phyloP scores from a whole-genome alignment of 768 basidiomycete genomes.

The Boletus fagicola region DNA sequence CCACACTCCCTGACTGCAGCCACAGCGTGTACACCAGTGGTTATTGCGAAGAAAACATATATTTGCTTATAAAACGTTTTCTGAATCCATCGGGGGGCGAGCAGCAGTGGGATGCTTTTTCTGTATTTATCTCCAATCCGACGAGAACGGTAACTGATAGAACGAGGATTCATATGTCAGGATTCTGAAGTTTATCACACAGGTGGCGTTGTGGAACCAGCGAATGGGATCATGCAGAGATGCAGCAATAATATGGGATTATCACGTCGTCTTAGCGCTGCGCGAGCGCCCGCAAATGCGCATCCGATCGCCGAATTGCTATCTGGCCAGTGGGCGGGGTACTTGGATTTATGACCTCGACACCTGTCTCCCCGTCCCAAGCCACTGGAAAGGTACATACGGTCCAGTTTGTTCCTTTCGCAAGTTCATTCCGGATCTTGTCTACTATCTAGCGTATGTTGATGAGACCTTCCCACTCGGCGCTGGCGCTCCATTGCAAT shows the following conservation, averaged over 20 bases:
- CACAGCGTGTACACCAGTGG: constrained; percentile 51
- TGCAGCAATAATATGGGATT: constrained; percentile 64
- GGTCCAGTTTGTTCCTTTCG: constrained; percentile 1
- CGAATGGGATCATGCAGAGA: constrained; percentile 38
- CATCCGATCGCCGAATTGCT: not conserved
- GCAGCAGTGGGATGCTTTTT: constrained; percentile 48
- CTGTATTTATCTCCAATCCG: constrained; percentile 66
- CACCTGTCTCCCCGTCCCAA: constrained; percentile 50
- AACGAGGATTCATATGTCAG: not conserved
- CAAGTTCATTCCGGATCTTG: constrained; percentile 20
- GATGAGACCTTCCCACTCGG: constrained; percentile 42
- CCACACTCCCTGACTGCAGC: constrained; percentile 22
- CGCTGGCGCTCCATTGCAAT: constrained; percentile 31
- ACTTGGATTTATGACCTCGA: constrained; percentile 74
- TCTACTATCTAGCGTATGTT: constrained; percentile 46
- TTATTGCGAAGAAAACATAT: constrained; percentile 77
- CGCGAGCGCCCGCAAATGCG: constrained; percentile 29
- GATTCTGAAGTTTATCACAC: constrained; percentile 10
- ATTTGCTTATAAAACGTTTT: constrained; percentile 52
- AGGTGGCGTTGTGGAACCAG: constrained; percentile 71
- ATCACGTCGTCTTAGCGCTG: constrained; percentile 65
- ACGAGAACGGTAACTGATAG: constrained; percentile 48
- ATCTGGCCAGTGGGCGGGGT: constrained; percentile 12
- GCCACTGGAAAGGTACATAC: constrained; percentile 46
- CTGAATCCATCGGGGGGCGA: constrained; percentile 26